Evolutionary conservation across 1,139 yeast species (phyloP), one percentile per base, ranked within the genome.

Genomic region (Eremothecium coryli): DNA sequence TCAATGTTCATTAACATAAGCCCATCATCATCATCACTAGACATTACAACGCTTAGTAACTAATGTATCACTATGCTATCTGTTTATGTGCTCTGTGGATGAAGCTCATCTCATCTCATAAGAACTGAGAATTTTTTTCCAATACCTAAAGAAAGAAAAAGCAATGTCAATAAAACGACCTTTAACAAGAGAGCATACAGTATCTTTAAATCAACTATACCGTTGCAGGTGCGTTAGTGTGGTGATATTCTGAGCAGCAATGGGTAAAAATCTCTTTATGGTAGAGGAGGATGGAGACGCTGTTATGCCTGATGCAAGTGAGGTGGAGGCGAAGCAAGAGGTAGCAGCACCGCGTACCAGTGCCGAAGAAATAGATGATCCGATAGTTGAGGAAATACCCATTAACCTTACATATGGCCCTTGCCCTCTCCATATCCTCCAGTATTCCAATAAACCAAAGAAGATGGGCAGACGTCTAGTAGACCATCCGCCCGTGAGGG

Each of bases 371-470:
- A 11, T 9, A 4, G 84, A 76, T 24, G 96, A 88, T 60, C 93
- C 94, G 2, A 70, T 90, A 7, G 67, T 86, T 2, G 70, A 73
- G 33, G 82, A 82, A 33, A 71, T 82, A 13, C 95, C 97, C 2
- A 63, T 90, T 8, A 71, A 65, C 40, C 43, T 70, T 28, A 59
- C 68, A 7, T 50, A 60, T 28, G 38, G 48, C 28, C 43, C 49
- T 32, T 43, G 49, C 27, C 41, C 45, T 39, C 45, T 75, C 22
- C 61, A 66, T 34, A 49, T 76, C 17, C 52, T 77, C 32, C 97
- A 88, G 56, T 88, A 76, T 49, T 85, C 90, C 2, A 84, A 84
- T 5, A 70, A 84, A 40, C 70, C 80, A 10, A 65, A 67, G 31
- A 52, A 57, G 11, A 62, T 73, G 30, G 70, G 73, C 0, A 65